Conservation (phyloP, 2,329 filamentous ascomycete genomes). For the Coniochaeta sp. region DNA sequence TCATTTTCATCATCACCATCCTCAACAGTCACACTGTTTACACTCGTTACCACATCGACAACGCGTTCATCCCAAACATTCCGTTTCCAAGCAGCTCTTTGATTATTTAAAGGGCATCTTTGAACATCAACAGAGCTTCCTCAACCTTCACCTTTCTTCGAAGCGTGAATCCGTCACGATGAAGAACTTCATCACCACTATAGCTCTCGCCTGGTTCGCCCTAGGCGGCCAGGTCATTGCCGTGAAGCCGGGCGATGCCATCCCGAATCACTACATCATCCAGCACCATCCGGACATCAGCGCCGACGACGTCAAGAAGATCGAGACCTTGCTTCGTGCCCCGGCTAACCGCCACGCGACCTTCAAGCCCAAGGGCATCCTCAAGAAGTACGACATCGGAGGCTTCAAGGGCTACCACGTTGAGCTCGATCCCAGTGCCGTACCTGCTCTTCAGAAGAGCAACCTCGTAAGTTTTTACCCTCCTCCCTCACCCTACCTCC, state of each 20-base stretch:
- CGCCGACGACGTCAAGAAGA: neutral
- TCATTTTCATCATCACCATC: neutral
- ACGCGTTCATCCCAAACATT: neutral
- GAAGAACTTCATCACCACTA: neutral
- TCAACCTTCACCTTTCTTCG: no score
- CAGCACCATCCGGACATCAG: conserved; percentile 6
- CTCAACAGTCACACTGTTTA: neutral
- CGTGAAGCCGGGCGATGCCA: neutral
- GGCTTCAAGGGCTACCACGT: conserved; percentile 9
- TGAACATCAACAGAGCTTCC: no score
- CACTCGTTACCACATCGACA: neutral
- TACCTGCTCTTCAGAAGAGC: conserved; percentile 2
- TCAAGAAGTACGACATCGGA: conserved; percentile 8
- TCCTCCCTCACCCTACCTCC: neutral
- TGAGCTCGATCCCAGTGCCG: conserved; percentile 3
- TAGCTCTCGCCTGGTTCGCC: conserved; percentile 1
- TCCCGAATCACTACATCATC: conserved; percentile 7
- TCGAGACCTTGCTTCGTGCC: neutral
- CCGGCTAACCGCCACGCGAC: neutral
- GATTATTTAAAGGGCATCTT: no score
- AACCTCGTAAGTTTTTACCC: conserved; percentile 5
- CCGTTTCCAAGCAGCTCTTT: neutral
- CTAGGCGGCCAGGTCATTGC: neutral
- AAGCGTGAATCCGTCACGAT: neutral
- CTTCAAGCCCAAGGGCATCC: conserved; percentile 9